Evolutionary conservation across 2,329 filamentous ascomycete genomes (phyloP).

Genomic region (Domatiomyces catenatus): DNA sequence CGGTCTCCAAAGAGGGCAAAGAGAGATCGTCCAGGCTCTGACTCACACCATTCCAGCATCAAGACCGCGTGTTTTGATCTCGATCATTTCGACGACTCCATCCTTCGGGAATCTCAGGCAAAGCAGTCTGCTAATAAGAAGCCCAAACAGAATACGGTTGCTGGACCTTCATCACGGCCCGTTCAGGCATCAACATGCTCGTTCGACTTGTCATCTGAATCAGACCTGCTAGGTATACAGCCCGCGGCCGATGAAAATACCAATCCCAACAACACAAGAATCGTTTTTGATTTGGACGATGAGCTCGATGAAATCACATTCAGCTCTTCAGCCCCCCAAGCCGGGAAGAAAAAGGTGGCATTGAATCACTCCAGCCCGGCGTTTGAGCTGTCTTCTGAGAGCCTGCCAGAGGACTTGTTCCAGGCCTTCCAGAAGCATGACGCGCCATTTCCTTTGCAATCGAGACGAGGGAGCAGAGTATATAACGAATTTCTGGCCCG

Average conservation of each 20-base stretch:
- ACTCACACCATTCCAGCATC: not conserved
- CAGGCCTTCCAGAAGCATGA: not conserved
- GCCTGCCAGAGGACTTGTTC: not conserved
- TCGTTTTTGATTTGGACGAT: slow-evolving; percentile 6
- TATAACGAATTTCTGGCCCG: not conserved
- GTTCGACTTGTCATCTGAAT: slow-evolving; percentile 11
- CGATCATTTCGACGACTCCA: slow-evolving; percentile 15
- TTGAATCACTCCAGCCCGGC: not conserved
- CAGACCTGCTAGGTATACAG: slow-evolving; percentile 1
- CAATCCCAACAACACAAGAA: slow-evolving; percentile 10
- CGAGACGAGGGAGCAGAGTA: not conserved
- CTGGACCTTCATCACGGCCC: not conserved
- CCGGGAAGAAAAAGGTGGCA: slow-evolving; percentile 1
- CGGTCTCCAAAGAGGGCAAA: not conserved
- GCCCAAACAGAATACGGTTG: slow-evolving; percentile 17
- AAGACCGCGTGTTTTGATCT: slow-evolving; percentile 18
- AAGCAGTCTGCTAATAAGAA: slow-evolving; percentile 22
- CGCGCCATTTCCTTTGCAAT: not conserved
- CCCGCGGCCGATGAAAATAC: slow-evolving; percentile 1
- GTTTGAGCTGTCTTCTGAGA: not conserved
- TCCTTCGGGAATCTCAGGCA: slow-evolving; percentile 6
- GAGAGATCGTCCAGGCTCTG: not conserved
- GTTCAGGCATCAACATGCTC: not conserved
- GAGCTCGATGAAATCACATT: slow-evolving; percentile 28
- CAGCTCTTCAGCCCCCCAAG: slow-evolving; percentile 26